A percentile compares a stretch with the other conserved stretches of the same genome.
Evolutionary conservation across 2,329 filamentous ascomycete species (phyloP).

Genomic region (Aquanectria penicillioides): DNA sequence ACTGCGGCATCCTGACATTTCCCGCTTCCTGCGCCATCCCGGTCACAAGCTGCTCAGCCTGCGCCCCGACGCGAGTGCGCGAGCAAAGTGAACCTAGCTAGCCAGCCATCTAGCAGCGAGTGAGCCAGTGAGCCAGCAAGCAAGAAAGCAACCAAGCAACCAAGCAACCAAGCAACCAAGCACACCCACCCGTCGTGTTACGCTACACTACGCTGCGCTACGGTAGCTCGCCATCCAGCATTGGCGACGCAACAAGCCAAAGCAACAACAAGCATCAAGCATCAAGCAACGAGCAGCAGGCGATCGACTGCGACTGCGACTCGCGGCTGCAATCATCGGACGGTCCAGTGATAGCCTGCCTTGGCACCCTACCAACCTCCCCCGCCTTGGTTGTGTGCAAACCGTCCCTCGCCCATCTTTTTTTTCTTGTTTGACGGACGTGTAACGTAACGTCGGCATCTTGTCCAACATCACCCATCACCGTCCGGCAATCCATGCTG

Average conservation of each 20-base stretch:
- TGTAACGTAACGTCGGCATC: slow-evolving; percentile 40
- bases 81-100: too few relatives aligned
- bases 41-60: background rate
- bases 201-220: background rate
- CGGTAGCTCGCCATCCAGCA: background rate
- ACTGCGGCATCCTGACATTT: slow-evolving; percentile 17
- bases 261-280: too few relatives aligned
- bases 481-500: slow-evolving; percentile 18
- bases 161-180: too few relatives aligned
- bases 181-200: too few relatives aligned
- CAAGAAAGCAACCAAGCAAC: too few relatives aligned
- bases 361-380: background rate
- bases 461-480: slow-evolving; percentile 32
- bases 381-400: background rate
- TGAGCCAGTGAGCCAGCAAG: too few relatives aligned
- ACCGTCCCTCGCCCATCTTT: background rate
- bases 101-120: too few relatives aligned
- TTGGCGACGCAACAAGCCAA: background rate
- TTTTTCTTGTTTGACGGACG: slow-evolving; percentile 21
- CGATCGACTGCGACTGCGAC: too few relatives aligned
- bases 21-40: slow-evolving; percentile 2
- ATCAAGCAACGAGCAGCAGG: too few relatives aligned
- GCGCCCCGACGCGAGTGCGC: background rate
- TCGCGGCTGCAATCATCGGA: background rate
- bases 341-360: too few relatives aligned